Evolutionary conservation across 2,329 filamentous ascomycete genomes (phyloP).

Genomic region (Fusarium mangiferae): DNA sequence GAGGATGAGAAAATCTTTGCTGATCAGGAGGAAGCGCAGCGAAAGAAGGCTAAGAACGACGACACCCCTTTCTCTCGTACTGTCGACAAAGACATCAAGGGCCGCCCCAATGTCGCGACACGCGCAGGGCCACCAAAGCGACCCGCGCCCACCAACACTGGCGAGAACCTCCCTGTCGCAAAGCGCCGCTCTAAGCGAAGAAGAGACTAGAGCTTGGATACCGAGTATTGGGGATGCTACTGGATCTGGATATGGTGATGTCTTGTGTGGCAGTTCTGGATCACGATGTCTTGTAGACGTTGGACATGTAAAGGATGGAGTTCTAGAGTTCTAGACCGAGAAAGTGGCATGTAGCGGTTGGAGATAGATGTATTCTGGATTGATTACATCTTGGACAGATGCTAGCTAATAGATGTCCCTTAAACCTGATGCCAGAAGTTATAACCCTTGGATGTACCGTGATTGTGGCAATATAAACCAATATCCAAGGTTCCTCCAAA

Average conservation of each 20-base stretch:
- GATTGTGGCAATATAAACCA: accelerated
- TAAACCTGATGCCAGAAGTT: background rate
- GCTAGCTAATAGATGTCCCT: accelerated
- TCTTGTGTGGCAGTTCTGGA: background rate
- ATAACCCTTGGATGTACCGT: accelerated
- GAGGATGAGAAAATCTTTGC: too few relatives aligned
- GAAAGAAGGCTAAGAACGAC: too few relatives aligned
- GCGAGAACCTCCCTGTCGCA: background rate
- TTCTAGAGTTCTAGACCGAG: background rate
- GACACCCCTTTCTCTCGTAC: too few relatives aligned
- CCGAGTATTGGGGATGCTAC: background rate
- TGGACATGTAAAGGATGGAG: background rate
- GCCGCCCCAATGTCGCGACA: background rate
- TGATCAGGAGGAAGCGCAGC: too few relatives aligned
- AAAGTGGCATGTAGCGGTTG: accelerated
- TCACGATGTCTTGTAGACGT: background rate
- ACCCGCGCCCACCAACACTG: background rate
- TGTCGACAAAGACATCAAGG: too few relatives aligned
- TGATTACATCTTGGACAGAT: background rate
- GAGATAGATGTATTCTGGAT: background rate
- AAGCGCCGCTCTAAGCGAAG: background rate
- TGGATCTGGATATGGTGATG: background rate
- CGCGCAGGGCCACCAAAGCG: background rate
- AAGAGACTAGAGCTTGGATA: background rate
- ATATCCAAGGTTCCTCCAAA: background rate